Conservation (phyloP, 495 filamentous ascomycete species). For the Daldinia caldariorum region DNA sequence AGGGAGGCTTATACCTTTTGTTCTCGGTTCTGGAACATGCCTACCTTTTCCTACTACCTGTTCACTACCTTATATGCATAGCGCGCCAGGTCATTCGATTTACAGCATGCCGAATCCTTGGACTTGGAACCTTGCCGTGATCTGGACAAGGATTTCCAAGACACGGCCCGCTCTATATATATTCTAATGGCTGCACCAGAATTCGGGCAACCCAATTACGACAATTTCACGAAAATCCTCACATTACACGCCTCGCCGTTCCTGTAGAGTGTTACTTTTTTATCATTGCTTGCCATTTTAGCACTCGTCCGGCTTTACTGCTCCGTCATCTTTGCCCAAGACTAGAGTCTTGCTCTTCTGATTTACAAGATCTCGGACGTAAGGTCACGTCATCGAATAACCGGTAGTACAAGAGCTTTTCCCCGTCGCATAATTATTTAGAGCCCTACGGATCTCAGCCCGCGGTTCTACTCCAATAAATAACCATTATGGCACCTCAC, state of each 20-base stretch:
- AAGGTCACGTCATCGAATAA: slow-evolving; percentile 1
- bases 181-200: slow-evolving; percentile 17
- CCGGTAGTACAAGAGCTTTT: not conserved
- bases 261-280: not conserved
- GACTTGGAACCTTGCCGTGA: slow-evolving; percentile 29
- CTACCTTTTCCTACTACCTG: slow-evolving; percentile 15
- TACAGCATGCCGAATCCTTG: slow-evolving; percentile 25
- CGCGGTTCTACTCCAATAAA: not conserved
- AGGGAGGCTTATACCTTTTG: slow-evolving; percentile 17
- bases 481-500: slow-evolving; percentile 37
- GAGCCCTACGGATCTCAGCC: not conserved
- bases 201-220: slow-evolving; percentile 2
- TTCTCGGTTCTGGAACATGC: slow-evolving; percentile 17
- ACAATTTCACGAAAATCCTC: slow-evolving; percentile 13
- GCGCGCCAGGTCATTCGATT: slow-evolving; percentile 33
- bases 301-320: not conserved
- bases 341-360: not conserved
- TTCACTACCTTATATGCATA: slow-evolving; percentile 13
- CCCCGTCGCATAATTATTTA: slow-evolving; percentile 10
- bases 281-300: not conserved
- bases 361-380: not conserved
- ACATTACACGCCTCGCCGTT: not conserved
- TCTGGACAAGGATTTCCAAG: slow-evolving; percentile 21
- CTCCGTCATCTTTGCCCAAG: not conserved
- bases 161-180: slow-evolving; percentile 30